phyloP scores from a whole-genome alignment of 2,329 filamentous ascomycete genomes.

The Fusarium stilboides region DNA sequence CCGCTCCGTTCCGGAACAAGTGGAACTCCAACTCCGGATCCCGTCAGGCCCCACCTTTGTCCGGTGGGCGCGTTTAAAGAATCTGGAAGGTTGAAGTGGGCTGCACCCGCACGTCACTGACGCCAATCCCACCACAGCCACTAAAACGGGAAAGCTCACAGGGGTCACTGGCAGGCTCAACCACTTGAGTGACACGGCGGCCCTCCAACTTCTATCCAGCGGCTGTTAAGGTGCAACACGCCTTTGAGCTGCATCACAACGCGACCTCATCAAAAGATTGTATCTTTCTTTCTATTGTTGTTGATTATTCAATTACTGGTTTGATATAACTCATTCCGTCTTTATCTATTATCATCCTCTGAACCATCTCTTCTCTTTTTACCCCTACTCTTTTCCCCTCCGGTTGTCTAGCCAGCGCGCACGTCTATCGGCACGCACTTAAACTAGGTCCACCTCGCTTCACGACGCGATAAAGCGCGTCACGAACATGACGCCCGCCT shows the following conservation, averaged over 20 bases:
- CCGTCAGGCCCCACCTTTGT: conserved; percentile 1
- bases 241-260: conserved; percentile 30
- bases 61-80: not conserved
- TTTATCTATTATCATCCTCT: not conserved
- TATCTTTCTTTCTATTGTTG: conserved; percentile 1
- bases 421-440: conserved; percentile 36
- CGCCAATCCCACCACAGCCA: conserved; percentile 32
- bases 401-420: conserved; percentile 39
- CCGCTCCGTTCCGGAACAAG: conserved; percentile 25
- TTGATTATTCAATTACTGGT: conserved; percentile 8
- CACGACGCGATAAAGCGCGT: conserved; percentile 57
- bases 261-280: conserved; percentile 24
- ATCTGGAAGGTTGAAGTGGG: conserved; percentile 22
- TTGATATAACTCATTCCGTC: conserved; percentile 8
- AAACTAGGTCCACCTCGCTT: conserved; percentile 48
- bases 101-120: conserved; percentile 35
- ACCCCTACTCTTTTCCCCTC: conserved; percentile 8
- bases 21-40: conserved; percentile 8
- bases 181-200: conserved; percentile 42
- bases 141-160: conserved; percentile 30
- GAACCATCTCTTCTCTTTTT: not conserved
- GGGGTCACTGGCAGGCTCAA: conserved; percentile 25
- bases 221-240: conserved; percentile 25
- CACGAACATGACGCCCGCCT: conserved; percentile 59
- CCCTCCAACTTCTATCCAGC: conserved; percentile 38